Base-by-base conservation (phyloP, 2,329 filamentous ascomycete species). In the Epicoccum nigrum region DNA sequence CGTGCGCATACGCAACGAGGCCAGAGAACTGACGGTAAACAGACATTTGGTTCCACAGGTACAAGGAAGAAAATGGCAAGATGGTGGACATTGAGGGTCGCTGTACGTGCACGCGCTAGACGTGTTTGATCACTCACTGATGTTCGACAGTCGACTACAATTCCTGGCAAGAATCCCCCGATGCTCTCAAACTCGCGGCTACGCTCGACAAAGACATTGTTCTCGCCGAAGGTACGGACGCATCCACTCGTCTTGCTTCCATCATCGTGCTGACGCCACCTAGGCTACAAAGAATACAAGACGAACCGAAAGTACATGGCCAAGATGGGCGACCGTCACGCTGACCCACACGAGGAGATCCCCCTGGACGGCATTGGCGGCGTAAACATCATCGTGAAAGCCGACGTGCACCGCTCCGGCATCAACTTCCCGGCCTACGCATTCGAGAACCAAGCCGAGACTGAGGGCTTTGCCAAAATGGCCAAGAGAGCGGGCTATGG, bases 361-460 rank as follows among this genome's bases (percentile, higher is more conserved):
- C 86, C 92, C 60, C 87, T 99, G 40, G 94, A 99, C 70, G 94
- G 93, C 55, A 92, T 99, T 74, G 94, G 94, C 59, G 94, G 94
- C 65, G 94, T 99, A 56, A 97, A 93, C 74, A 97, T 99, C 66
- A 79, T 99, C 37, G 94, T 99, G 61, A 99, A 99, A 79, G 94
- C 92, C 5, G 93, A 99, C 73, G 93, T 99, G 9, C 94, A 99
- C 76, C 86, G 94, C 77, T 91, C 93, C 68, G 92, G 93, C 56
- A 94, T 99, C 79, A 99, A 99, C 76, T 99, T 99, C 75, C 94
- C 94, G 7, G 87, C 86, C 71, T 99, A 99, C 69, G 84, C 94
- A 3, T 99, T 99, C 72, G 94, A 99, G 74, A 97, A 99, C 75
- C 94, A 99, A 78, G 94, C 94, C 58, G 94, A 99, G 76, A 99